Evolutionary conservation across 2,329 filamentous ascomycete species (phyloP), one percentile per base, ranked within the genome.

Genomic region (Colletotrichum sp.): DNA sequence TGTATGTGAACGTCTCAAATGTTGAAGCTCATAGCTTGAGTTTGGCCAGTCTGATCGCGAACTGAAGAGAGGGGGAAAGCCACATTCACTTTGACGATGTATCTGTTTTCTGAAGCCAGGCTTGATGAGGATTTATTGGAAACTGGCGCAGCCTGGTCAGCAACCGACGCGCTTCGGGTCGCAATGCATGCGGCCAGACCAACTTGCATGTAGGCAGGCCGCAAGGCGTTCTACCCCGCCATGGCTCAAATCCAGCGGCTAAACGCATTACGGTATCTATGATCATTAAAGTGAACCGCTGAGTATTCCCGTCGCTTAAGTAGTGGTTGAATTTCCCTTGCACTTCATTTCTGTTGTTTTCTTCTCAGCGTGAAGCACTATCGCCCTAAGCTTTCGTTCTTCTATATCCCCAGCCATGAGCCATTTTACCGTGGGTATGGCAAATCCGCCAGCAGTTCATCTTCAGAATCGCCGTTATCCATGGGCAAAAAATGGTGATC

Each of bases 251-350:
- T 6, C 18, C 38, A 43, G 38, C 38, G 38, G 38, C 18, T 47
- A 6, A 2, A 47, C 8, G 5, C 3, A n/a, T 43, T 43, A 16
- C 8, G 36, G 16, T 38, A 18, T 18, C 18, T 43, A 11, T 43
- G 38, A 43, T 43, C 6, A 43, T 43, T n/a, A 12, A 12, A 43
- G 4, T 43, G 38, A n/a, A n/a, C 18, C 38, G 9, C 9, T 18
- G 36, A 8, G 4, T 24, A 43, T 6, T 43, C 8, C 16, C 8
- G 16, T 43, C 16, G 8, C 36, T 11, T 24, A 24, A 4, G 24
- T 16, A n/a, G 16, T 18, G 18, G 4, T 2, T 9, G 5, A 43
- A 16, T 2, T 4, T 1, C 12, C 36, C 5, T 18, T 43, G 1
- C 36, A 43, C 9, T 43, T 18, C 8, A 6, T 43, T 3, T 12